Base-by-base conservation (phyloP, 306 rosid genomes). In the Trichosanthes truncata region DNA sequence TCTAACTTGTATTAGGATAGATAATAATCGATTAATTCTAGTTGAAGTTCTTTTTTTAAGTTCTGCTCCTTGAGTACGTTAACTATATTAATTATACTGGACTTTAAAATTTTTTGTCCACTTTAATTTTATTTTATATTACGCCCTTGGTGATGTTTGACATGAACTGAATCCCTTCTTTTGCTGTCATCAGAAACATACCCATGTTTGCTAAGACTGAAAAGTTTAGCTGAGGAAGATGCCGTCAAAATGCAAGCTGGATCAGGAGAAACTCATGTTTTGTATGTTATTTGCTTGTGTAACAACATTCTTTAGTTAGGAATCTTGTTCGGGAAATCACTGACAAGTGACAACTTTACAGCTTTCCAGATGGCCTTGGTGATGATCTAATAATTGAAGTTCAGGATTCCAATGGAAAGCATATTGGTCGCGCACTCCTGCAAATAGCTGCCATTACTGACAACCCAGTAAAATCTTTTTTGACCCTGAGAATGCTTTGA, bases 341-440 rank as follows among this genome's bases (percentile, higher is more conserved):
- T 89, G 90, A 90, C 87, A 74, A 15, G 85, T 89, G 89, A 89
- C 87, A 74, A 46, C 89, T 84, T 82, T 88, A 91, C 98, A 96
- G 99, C 88, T 90, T 96, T 86, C 98, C 99, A 84, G 99, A 93
- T 80, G 89, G 94, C 82, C 85, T 90, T 67, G 99, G 97, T 67
- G 99, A 96, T 87, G 98, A 96, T 84, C 86, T 96, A 45, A 82
- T 91, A 60, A 84, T 93, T 35, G 99, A 96, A 91, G 89, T 96
- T 78, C 96, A 91, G 87, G 98, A 96, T 90, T 96, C 99, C 33
- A 90, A 91, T 87, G 94, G 89, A 86, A 93, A 88, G 81, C 93
- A 90, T 83, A 84, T 93, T 46, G 99, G 99, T 29, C 90, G 89
- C 4, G 90, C 87, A 55, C 87, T 82, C 80, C 92, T 90, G 80